These are phyloP conservation scores for Aspergillus versicolor DNA, from an alignment of 2,329 filamentous ascomycete species.

Conservation along the genomic window DNA sequence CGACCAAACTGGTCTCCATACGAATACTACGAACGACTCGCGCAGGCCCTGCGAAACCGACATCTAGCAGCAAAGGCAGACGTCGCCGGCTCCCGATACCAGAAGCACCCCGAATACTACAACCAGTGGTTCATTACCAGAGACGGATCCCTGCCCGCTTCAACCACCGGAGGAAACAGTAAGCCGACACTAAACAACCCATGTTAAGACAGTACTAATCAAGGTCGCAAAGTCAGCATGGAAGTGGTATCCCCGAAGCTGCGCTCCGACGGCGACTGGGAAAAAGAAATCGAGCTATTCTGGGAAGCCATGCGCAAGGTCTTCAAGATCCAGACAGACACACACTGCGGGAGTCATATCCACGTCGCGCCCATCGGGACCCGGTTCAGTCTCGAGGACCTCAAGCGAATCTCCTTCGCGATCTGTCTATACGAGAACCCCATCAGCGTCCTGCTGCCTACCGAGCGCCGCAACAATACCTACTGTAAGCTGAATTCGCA, in stretches of 20 bases:
- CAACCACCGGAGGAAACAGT: not conserved
- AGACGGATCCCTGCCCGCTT: not conserved
- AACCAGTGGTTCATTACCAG: not conserved
- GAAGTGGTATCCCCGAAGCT: not conserved
- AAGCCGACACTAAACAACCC: not conserved
- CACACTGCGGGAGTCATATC: not conserved
- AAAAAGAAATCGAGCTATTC: not conserved
- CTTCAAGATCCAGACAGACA: not conserved
- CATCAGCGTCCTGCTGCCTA: not conserved
- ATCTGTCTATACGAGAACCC: not conserved
- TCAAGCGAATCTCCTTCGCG: not conserved
- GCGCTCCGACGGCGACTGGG: not conserved
- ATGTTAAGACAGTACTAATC: too few species aligned
- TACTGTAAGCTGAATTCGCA: not conserved
- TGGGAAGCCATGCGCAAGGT: not conserved
- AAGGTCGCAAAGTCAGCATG: not conserved
- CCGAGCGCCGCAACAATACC: not conserved
- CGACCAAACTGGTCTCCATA: not conserved
- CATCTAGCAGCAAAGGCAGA: not conserved
- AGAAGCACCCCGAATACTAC: not conserved
- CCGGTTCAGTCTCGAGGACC: not conserved
- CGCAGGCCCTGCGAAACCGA: not conserved
- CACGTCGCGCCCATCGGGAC: not conserved
- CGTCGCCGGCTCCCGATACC: not conserved
- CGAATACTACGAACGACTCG: not conserved